Conservation (phyloP, 1,284 basidiomycete genomes). For the Flammula alnicola region DNA sequence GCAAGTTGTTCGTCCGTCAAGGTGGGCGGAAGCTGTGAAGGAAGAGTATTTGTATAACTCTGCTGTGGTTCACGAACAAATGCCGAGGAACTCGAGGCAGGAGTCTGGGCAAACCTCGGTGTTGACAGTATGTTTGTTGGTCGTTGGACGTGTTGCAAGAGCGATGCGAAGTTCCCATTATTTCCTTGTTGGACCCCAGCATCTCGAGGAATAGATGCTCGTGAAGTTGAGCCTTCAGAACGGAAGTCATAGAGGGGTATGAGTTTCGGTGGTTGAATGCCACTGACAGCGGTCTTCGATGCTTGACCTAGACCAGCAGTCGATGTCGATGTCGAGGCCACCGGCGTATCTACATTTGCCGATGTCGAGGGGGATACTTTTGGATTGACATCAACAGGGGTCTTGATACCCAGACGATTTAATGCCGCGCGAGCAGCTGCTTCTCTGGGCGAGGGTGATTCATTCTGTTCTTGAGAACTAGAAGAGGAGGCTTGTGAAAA, state of each 20-base stretch:
- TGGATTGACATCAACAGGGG: background rate
- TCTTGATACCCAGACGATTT: slow-evolving; percentile 34
- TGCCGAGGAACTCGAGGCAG: background rate
- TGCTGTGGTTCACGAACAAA: background rate
- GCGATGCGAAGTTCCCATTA: background rate
- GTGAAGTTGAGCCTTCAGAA: slow-evolving; percentile 4
- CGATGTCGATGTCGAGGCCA: slow-evolving; percentile 4
- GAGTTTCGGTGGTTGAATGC: slow-evolving; percentile 41
- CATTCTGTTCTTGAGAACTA: slow-evolving; percentile 6
- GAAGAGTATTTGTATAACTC: slow-evolving; percentile 6
- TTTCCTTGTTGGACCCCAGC: background rate
- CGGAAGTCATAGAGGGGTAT: slow-evolving; percentile 55
- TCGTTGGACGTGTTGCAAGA: background rate
- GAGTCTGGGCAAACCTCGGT: background rate
- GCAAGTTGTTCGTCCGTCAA: slow-evolving; percentile 64
- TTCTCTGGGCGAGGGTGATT: slow-evolving; percentile 37
- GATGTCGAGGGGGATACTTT: background rate
- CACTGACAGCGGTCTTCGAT: background rate
- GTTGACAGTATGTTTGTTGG: slow-evolving; percentile 3
- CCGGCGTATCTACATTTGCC: background rate
- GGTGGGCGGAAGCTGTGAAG: slow-evolving; percentile 46
- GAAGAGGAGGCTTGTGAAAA: slow-evolving; percentile 7
- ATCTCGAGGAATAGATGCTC: slow-evolving; percentile 4
- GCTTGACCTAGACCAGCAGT: background rate
- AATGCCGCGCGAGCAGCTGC: slow-evolving; percentile 51